Percentiles rank a stretch among this genome's conserved stretches.
These are phyloP conservation scores for Synchytrium microbalum DNA, from an alignment of 371 early-diverging fungal species.

Conservation along the genomic window DNA sequence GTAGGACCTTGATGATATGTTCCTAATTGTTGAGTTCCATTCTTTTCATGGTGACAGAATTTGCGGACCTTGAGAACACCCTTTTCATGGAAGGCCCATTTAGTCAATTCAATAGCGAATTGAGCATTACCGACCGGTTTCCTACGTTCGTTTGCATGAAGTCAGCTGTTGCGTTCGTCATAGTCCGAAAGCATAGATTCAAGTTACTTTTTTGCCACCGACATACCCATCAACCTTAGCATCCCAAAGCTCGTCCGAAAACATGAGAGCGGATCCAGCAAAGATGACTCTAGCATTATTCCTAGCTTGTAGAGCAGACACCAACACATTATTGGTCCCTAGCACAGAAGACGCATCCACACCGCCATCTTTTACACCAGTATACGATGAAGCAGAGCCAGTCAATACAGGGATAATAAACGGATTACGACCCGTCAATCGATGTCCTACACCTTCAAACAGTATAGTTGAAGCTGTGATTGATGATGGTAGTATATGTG, in stretches of 20 bases:
- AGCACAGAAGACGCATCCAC: conserved; percentile 32
- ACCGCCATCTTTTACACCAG: conserved; percentile 21
- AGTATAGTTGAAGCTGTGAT: conserved; percentile 14
- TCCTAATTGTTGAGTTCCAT: conserved; percentile 53
- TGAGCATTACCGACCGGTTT: conserved; percentile 68
- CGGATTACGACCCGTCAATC: conserved; percentile 42
- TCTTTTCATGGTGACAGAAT: conserved; percentile 61
- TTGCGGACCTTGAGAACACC: conserved; percentile 64
- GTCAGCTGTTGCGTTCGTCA: no score
- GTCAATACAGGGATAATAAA: conserved; percentile 60
- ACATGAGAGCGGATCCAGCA: conserved; percentile 70
- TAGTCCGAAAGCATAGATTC: background rate
- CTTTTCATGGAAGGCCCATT: conserved; percentile 92
- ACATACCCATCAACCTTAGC: conserved; percentile 16
- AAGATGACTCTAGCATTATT: conserved; percentile 84
- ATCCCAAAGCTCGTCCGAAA: conserved; percentile 71
- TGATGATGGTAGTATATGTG: background rate
- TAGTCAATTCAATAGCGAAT: conserved; percentile 61
- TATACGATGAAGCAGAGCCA: conserved; percentile 53
- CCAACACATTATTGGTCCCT: conserved; percentile 55
- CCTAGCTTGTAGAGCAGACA: conserved; percentile 75
- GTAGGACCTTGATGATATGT: no score
- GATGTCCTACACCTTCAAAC: conserved; percentile 71
- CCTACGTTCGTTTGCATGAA: no score
- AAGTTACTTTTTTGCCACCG: conserved; percentile 17